These are phyloP conservation scores for Akanthomyces uredinophilus DNA, from an alignment of 2,329 filamentous ascomycete species.

Conservation along the genomic window DNA sequence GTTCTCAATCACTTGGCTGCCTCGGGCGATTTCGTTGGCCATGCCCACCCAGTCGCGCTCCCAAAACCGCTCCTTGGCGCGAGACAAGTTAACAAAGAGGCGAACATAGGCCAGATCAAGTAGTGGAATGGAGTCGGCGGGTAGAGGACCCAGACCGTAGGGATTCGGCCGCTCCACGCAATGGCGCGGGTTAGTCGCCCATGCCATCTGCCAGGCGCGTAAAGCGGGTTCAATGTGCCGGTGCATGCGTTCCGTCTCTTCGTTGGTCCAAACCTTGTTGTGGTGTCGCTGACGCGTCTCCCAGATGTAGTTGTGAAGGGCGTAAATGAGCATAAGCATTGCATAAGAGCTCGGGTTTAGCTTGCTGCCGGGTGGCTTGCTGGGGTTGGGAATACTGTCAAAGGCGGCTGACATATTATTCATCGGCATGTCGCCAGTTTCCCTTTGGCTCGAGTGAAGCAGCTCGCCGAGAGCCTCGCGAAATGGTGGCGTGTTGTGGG, in stretches of 20 bases:
- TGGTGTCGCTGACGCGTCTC: slow-evolving; percentile 88
- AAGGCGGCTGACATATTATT: slow-evolving; percentile 30
- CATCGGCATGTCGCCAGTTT: slow-evolving; percentile 39
- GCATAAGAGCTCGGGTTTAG: slow-evolving; percentile 85
- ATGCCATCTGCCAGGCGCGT: slow-evolving; percentile 89
- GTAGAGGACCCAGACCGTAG: slow-evolving; percentile 73
- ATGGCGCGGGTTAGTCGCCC: slow-evolving; percentile 81
- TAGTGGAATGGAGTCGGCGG: slow-evolving; percentile 84
- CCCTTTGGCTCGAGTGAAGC: slow-evolving; percentile 67
- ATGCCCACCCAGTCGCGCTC: slow-evolving; percentile 89
- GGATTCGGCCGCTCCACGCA: slow-evolving; percentile 81
- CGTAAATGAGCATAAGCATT: slow-evolving; percentile 86
- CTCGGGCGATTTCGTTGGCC: slow-evolving; percentile 77
- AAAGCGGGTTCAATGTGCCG: slow-evolving; percentile 89
- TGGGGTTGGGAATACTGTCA: slow-evolving; percentile 24
- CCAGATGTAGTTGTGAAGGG: slow-evolving; percentile 97
- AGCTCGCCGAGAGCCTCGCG: slow-evolving; percentile 76
- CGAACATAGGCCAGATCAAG: slow-evolving; percentile 89
- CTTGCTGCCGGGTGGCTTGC: slow-evolving; percentile 53
- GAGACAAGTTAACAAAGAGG: slow-evolving; percentile 86
- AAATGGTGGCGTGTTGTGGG: slow-evolving; percentile 71
- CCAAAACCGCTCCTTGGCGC: slow-evolving; percentile 92
- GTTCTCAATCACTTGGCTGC: slow-evolving; percentile 69
- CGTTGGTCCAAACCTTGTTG: slow-evolving; percentile 81
- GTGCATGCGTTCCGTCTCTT: slow-evolving; percentile 95